These are phyloP conservation scores for Yamadazyma dushanensis DNA, from an alignment of 1,139 yeast species.

Conservation along the genomic window DNA sequence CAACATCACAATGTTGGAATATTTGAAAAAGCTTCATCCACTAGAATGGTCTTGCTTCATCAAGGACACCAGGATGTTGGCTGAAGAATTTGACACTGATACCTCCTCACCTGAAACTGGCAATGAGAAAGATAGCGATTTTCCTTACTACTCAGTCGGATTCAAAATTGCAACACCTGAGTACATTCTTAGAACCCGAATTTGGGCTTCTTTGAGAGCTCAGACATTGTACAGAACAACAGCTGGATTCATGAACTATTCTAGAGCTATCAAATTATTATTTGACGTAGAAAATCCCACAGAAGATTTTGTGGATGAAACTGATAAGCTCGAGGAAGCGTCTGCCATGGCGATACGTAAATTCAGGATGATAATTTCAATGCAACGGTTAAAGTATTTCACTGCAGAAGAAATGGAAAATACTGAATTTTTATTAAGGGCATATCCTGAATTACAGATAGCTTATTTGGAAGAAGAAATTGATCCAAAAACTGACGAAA, in stretches of 20 bases:
- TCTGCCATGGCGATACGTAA: conserved; percentile 43
- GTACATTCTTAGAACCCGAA: conserved; percentile 50
- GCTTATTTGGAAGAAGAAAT: conserved; percentile 41
- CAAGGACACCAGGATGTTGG: conserved; percentile 47
- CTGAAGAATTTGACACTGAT: conserved; percentile 43
- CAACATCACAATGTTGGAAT: conserved; percentile 51
- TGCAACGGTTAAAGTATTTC: conserved; percentile 42
- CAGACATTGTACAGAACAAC: conserved; percentile 57
- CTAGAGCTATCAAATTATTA: conserved; percentile 50
- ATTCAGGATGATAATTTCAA: conserved; percentile 46
- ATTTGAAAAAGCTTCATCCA: conserved; percentile 51
- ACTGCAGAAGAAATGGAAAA: conserved; percentile 37
- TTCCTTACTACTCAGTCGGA: conserved; percentile 51
- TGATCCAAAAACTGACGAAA: conserved; percentile 24
- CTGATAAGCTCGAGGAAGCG: conserved; percentile 36
- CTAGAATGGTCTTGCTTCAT: conserved; percentile 54
- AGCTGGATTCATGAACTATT: conserved; percentile 59
- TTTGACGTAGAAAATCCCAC: conserved; percentile 43
- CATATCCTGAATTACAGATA: conserved; percentile 49
- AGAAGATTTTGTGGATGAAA: conserved; percentile 24
- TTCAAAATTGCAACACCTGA: conserved; percentile 56
- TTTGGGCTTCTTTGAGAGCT: conserved; percentile 59
- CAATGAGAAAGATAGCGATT: conserved; percentile 24
- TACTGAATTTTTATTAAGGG: conserved; percentile 36
- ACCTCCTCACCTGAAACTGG: conserved; percentile 23